phyloP scores from a whole-genome alignment of 31 red algal species.

The Endocladia muricata region DNA sequence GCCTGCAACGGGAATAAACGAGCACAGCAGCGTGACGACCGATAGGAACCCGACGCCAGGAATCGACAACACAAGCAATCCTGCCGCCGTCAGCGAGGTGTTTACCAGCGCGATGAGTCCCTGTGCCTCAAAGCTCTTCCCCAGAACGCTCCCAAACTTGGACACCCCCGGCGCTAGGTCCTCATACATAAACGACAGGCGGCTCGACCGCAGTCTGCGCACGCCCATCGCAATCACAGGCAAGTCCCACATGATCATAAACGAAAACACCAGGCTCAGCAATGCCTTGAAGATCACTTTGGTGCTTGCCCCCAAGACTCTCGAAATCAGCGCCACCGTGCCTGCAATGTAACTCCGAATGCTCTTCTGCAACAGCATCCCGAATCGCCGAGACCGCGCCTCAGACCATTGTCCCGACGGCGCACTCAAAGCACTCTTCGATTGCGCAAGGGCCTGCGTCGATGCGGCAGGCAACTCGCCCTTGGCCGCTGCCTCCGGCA shows the following conservation, averaged over 20 bases:
- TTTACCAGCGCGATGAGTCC: slow-evolving; percentile 95
- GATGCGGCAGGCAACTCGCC: slow-evolving; percentile 18
- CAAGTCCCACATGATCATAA: slow-evolving; percentile 97
- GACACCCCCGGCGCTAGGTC: slow-evolving; percentile 84
- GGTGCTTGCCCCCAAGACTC: slow-evolving; percentile 74
- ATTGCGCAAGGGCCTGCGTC: neutral
- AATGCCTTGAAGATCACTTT: slow-evolving; percentile 88
- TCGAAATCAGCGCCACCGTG: slow-evolving; percentile 62
- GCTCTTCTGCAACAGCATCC: slow-evolving; percentile 86
- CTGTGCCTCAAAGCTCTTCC: slow-evolving; percentile 95
- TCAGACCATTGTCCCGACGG: slow-evolving; percentile 66
- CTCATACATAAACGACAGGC: slow-evolving; percentile 66
- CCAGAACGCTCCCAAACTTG: slow-evolving; percentile 84
- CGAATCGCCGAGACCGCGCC: slow-evolving; percentile 75
- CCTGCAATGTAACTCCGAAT: slow-evolving; percentile 68
- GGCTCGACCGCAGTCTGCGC: slow-evolving; percentile 48
- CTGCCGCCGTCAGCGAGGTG: slow-evolving; percentile 79
- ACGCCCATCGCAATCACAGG: slow-evolving; percentile 60
- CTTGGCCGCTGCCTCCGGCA: slow-evolving; percentile 52
- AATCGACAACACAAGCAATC: slow-evolving; percentile 73
- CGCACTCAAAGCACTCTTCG: neutral
- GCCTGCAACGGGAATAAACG: slow-evolving; percentile 95
- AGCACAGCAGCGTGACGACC: slow-evolving; percentile 84
- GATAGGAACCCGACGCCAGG: slow-evolving; percentile 91
- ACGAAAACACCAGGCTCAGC: slow-evolving; percentile 89